These are phyloP conservation scores for Phytophthora chlamydospora DNA, from an alignment of 352 stramenopile genomes.

Conservation along the genomic window DNA sequence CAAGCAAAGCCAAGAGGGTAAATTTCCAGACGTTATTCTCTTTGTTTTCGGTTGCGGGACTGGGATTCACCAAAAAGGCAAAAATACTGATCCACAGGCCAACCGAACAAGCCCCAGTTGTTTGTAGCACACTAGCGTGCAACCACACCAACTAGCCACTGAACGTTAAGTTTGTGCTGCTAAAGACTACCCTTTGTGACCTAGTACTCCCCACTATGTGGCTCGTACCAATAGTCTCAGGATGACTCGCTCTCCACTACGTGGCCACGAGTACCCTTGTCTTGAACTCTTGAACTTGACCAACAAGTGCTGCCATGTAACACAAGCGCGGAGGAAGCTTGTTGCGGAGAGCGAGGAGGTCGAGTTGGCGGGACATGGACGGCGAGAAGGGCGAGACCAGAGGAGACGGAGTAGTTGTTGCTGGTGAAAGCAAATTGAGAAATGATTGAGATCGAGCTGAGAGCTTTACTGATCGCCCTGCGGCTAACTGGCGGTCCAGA, in stretches of 20 bases:
- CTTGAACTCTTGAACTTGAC: constrained; percentile 11
- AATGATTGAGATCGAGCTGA: too few relatives aligned
- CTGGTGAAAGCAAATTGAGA: too few relatives aligned
- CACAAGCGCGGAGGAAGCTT: not conserved
- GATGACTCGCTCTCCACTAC: constrained; percentile 10
- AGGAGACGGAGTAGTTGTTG: too few relatives aligned
- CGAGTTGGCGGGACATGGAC: too few relatives aligned
- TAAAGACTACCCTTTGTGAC: constrained; percentile 7
- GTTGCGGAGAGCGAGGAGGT: too few relatives aligned
- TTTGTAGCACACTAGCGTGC: constrained; percentile 7
- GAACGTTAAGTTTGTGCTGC: constrained; percentile 16
- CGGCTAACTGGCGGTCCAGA: too few relatives aligned
- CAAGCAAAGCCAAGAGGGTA: constrained; percentile 11
- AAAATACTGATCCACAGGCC: constrained; percentile 12
- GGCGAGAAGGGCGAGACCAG: too few relatives aligned
- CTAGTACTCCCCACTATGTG: constrained; percentile 22
- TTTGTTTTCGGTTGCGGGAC: constrained; percentile 16
- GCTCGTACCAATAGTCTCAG: constrained; percentile 6
- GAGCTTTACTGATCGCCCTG: too few relatives aligned
- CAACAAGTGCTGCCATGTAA: too few relatives aligned
- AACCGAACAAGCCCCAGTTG: constrained; percentile 12
- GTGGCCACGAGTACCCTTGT: constrained; percentile 8
- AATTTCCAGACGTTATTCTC: constrained; percentile 10
- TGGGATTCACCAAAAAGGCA: constrained; percentile 6
- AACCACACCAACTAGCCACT: constrained; percentile 25